Conservation (phyloP, 495 filamentous ascomycete species). For the Podospora anserina region DNA sequence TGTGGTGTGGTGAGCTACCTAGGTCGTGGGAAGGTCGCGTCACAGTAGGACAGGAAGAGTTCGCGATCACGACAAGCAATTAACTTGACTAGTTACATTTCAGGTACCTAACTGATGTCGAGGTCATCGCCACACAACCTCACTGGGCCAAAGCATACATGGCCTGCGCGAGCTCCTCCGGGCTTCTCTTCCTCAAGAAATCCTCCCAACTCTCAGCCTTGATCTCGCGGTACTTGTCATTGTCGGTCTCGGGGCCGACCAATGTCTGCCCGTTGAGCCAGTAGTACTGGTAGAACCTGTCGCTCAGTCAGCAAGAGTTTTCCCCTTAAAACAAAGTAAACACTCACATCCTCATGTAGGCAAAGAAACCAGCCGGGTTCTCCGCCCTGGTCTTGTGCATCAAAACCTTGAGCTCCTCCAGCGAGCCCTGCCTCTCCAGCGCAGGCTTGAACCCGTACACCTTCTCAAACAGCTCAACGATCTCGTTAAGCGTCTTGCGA, state of each 20-base stretch:
- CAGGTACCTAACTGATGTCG: too few species aligned
- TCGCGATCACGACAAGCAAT: too few species aligned
- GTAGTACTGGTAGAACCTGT: slow-evolving; percentile 29
- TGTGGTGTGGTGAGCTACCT: neutral
- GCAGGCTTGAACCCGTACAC: slow-evolving; percentile 34
- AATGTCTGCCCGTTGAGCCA: slow-evolving; percentile 27
- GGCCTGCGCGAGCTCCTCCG: neutral
- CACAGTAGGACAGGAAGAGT: too few species aligned
- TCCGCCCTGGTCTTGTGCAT: slow-evolving; percentile 30
- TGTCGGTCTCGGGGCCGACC: slow-evolving; percentile 26
- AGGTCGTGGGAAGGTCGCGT: too few species aligned
- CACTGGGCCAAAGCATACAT: too few species aligned
- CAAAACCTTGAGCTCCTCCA: slow-evolving; percentile 34
- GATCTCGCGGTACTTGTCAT: slow-evolving; percentile 34
- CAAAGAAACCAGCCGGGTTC: slow-evolving; percentile 25
- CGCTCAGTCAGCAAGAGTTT: neutral
- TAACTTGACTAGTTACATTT: too few species aligned
- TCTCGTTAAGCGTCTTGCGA: slow-evolving; percentile 27
- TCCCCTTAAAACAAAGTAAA: neutral
- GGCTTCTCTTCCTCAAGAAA: slow-evolving; percentile 14
- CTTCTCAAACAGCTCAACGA: slow-evolving; percentile 27
- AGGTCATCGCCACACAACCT: too few species aligned
- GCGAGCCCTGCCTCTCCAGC: slow-evolving; percentile 32
- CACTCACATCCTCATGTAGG: slow-evolving; percentile 16
- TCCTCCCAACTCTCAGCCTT: slow-evolving; percentile 32